Conservation (phyloP, 192 early-diverging fungal species). For the Gorgonomyces haynaldii region DNA sequence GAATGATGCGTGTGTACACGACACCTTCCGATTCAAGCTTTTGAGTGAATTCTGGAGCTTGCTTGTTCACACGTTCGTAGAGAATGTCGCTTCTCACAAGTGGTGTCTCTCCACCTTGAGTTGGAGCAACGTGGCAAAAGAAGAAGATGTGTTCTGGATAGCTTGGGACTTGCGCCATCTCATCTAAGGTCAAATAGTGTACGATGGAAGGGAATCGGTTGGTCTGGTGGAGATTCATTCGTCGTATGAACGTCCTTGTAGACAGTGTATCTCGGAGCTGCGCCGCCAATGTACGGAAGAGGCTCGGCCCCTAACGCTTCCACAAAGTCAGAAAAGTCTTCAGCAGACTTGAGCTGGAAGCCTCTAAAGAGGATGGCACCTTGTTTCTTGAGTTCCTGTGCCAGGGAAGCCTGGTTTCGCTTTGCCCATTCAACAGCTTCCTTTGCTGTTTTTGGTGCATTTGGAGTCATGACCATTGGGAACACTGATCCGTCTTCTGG, state of each 20-base stretch:
- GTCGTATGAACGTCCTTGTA: conserved; percentile 20
- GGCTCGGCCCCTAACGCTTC: conserved; percentile 18
- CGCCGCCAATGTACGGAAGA: conserved; percentile 18
- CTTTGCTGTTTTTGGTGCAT: no score
- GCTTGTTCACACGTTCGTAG: conserved; percentile 12
- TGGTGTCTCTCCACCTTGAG: conserved; percentile 22
- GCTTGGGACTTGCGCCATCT: conserved; percentile 18
- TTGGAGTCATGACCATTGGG: no score
- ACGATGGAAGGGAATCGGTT: conserved; percentile 26
- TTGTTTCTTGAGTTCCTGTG: conserved; percentile 1
- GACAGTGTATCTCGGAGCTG: conserved; percentile 15
- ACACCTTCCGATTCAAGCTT: conserved; percentile 19
- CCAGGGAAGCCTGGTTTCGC: not conserved
- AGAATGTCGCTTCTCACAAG: conserved; percentile 17
- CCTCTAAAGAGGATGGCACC: conserved; percentile 23
- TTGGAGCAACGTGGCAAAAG: conserved; percentile 15
- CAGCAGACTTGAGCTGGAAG: conserved; percentile 14
- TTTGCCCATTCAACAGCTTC: conserved; percentile 9
- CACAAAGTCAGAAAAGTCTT: conserved; percentile 21
- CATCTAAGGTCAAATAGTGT: not conserved
- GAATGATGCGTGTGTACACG: conserved; percentile 19
- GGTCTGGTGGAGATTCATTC: conserved; percentile 22
- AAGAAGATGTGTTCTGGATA: conserved; percentile 21
- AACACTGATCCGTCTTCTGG: no score
- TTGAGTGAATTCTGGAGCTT: conserved; percentile 12